Percentiles rank a stretch among this genome's conserved stretches.
phyloP scores from a whole-genome alignment of 164 flowering plant species.

The Sextonia rubra region DNA sequence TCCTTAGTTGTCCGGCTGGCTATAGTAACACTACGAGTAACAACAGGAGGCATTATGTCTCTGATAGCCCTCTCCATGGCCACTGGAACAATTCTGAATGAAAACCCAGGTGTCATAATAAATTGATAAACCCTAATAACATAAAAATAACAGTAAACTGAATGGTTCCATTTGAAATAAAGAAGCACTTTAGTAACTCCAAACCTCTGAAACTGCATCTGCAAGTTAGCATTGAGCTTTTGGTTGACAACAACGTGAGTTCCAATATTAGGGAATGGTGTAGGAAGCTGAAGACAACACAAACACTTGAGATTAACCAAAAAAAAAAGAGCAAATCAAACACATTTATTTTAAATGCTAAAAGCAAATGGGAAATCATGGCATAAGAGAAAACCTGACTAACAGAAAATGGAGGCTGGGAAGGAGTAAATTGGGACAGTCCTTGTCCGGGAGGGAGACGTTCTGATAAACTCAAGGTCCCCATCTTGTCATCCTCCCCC shows the following conservation, averaged over 20 bases:
- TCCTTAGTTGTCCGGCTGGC: slow-evolving; percentile 92
- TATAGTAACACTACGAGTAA: slow-evolving; percentile 88
- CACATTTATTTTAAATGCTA: background rate
- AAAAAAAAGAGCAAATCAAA: background rate
- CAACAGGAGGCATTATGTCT: slow-evolving; percentile 73
- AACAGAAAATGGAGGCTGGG: slow-evolving; percentile 58
- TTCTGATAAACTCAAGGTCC: slow-evolving; percentile 62
- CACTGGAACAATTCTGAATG: slow-evolving; percentile 74
- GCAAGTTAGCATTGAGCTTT: slow-evolving; percentile 69
- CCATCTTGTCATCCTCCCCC: slow-evolving; percentile 80
- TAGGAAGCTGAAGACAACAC: slow-evolving; percentile 49
- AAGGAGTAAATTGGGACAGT: slow-evolving; percentile 49
- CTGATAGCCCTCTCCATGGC: slow-evolving; percentile 94
- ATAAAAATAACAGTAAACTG: background rate
- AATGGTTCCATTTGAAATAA: background rate
- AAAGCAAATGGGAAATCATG: background rate
- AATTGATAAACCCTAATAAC: background rate
- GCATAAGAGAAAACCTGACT: slow-evolving; percentile 49
- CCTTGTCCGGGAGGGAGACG: slow-evolving; percentile 79
- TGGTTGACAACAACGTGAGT: slow-evolving; percentile 71
- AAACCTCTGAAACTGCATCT: slow-evolving; percentile 84
- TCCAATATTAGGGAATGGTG: slow-evolving; percentile 70
- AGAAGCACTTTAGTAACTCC: slow-evolving; percentile 12
- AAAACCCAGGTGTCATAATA: background rate
- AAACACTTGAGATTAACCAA: slow-evolving; percentile 7